Evolutionary conservation across 495 filamentous ascomycete genomes (phyloP).

Genomic region (Articulospora tetracladia): DNA sequence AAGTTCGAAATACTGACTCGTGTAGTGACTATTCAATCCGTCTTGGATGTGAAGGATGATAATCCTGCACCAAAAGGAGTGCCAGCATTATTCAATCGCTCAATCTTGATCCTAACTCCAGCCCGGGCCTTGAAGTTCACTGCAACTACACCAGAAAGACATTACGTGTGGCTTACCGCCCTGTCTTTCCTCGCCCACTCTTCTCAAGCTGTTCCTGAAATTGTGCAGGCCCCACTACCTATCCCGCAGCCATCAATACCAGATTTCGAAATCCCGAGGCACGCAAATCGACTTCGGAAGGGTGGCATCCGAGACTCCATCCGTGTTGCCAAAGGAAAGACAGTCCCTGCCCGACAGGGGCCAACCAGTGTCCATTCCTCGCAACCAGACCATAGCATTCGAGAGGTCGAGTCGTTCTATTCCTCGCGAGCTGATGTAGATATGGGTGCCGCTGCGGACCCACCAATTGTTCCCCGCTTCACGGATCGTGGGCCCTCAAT

Average conservation of each 20-base stretch:
- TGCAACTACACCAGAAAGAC: constrained; percentile 73
- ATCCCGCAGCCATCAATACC: constrained; percentile 42
- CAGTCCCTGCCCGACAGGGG: constrained; percentile 15
- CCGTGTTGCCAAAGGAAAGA: constrained; percentile 70
- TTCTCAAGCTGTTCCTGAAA: constrained; percentile 64
- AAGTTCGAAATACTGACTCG: constrained; percentile 1
- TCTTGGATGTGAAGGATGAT: constrained; percentile 94
- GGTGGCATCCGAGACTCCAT: constrained; percentile 88
- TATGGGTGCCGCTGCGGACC: constrained; percentile 54
- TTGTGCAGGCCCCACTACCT: constrained; percentile 54
- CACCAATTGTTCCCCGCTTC: constrained; percentile 77
- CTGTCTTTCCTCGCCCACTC: constrained; percentile 92
- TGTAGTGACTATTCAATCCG: constrained; percentile 89
- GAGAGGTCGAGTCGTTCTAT: constrained; percentile 29
- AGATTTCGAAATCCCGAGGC: constrained; percentile 43
- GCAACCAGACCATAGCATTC: constrained; percentile 19
- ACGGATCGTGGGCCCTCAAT: constrained; percentile 38
- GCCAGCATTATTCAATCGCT: constrained; percentile 74
- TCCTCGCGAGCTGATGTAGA: constrained; percentile 21
- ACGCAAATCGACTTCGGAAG: constrained; percentile 32
- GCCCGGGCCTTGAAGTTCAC: constrained; percentile 96
- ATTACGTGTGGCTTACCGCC: constrained; percentile 93
- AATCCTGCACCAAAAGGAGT: constrained; percentile 73
- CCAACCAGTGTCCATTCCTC: constrained; percentile 24
- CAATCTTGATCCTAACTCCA: constrained; percentile 91